Evolutionary conservation across 441 rosid genomes (phyloP).

Genomic region (Arabidopsis lyrata): DNA sequence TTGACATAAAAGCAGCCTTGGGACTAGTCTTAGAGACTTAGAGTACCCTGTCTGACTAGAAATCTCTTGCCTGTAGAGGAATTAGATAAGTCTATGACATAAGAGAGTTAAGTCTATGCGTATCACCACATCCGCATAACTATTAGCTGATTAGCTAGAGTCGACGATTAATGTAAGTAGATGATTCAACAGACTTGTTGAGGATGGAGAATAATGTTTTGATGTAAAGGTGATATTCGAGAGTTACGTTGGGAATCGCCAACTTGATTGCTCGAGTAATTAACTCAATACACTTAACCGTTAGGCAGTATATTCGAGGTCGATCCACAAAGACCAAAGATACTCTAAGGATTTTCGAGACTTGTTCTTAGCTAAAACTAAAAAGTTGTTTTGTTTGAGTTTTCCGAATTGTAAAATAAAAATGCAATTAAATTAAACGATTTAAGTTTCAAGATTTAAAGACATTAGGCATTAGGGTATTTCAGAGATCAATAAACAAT

Average conservation of each 20-base stretch:
- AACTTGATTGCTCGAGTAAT: too few relatives aligned
- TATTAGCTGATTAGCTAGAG: slow-evolving; percentile 2
- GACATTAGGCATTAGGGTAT: too few relatives aligned
- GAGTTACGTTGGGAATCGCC: background rate
- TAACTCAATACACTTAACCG: too few relatives aligned
- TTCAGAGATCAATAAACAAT: too few relatives aligned
- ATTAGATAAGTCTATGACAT: background rate
- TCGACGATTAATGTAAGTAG: slow-evolving; percentile 3
- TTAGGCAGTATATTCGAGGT: too few relatives aligned
- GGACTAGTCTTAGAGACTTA: slow-evolving; percentile 18
- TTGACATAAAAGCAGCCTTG: slow-evolving; percentile 12
- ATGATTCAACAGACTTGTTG: background rate
- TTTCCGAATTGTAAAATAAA: too few relatives aligned
- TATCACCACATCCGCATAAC: background rate
- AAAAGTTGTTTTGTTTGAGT: too few relatives aligned
- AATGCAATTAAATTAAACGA: too few relatives aligned
- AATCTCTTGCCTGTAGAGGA: background rate
- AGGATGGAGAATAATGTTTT: background rate
- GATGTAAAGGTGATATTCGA: background rate
- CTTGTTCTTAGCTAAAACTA: too few relatives aligned
- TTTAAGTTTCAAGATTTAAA: too few relatives aligned
- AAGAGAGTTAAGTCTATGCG: slow-evolving; percentile 5
- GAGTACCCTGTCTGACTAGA: slow-evolving; percentile 16
- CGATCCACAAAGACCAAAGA: too few relatives aligned
- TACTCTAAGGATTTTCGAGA: too few relatives aligned